Base-by-base conservation (phyloP, 768 basidiomycete species). In the Lactarius hatsudake region DNA sequence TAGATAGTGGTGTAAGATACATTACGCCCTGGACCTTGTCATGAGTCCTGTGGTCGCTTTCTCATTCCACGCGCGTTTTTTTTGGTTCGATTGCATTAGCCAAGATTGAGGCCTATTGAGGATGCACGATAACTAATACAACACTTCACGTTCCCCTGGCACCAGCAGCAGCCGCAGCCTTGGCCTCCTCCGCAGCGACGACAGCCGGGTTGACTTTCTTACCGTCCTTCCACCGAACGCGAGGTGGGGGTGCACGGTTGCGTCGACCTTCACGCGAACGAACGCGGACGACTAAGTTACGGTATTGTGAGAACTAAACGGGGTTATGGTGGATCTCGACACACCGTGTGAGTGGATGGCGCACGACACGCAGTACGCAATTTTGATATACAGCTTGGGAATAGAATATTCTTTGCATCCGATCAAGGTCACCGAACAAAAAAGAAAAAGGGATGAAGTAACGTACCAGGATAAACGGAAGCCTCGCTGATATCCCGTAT, bases 371-470 rank as follows among this genome's bases (percentile, higher is more conserved):
- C 97, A 99, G 86, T 99, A 98, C 54, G 87, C 90, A 74, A 97
- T 93, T 88, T 98, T 96, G 85, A 96, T 90, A 86, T 98, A 98
- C 71, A 98, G 81, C 80, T 98, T 98, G 45, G 96, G 96, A 75
- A 98, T 89, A 67, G 86, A 87, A 80, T 98, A 98, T 81, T 98
- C 96, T 94, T 77, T 42, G 69, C 53, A 59, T 26, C 54, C 58
- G 61, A 53, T 26, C 20, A 36, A 23, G 17, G 9, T 18, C 55
- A 53, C 54, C 10, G 34, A 45, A 34, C 42, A 34, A 17, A 57
- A 26, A 51, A 34, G 17, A 48, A 40, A 23, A 56, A 18, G 15
- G 59, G 23, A 30, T 6, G 4, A 53, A 43, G n/a, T 42, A 28
- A 81, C 87, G 71, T 74, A 95, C 94, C 94, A 66, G 83, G 79